Evolutionary conservation across 768 basidiomycete genomes (phyloP).

Genomic region (Boletus barrowsii): DNA sequence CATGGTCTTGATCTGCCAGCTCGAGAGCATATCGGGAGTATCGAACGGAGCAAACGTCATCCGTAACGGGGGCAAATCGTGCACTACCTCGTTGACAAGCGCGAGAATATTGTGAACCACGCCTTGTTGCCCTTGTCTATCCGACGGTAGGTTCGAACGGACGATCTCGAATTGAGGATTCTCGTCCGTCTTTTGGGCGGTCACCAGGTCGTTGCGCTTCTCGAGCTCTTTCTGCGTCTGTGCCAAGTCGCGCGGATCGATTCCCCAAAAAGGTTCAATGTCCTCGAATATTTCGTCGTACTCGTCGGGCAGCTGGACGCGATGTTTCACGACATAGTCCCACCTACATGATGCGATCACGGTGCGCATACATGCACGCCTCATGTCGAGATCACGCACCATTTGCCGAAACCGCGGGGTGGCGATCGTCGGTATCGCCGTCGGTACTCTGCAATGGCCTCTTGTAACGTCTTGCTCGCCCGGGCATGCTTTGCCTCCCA

Average conservation of each 20-base stretch:
- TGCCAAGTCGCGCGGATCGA: conserved; percentile 30
- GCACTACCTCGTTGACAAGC: conserved; percentile 27
- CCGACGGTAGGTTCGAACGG: conserved; percentile 10
- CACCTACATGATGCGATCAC: conserved; percentile 34
- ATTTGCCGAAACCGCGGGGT: conserved; percentile 41
- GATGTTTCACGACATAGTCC: conserved; percentile 38
- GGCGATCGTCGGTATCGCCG: conserved; percentile 34
- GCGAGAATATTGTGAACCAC: conserved; percentile 17
- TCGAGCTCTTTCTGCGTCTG: conserved; percentile 22
- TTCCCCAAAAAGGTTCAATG: conserved; percentile 37
- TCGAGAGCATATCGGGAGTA: conserved; percentile 27
- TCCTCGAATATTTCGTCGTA: conserved; percentile 44
- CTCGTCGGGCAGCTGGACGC: conserved; percentile 43
- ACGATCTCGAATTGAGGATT: conserved; percentile 14
- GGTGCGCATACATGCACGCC: background rate
- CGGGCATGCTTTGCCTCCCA: conserved; percentile 36
- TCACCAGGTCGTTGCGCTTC: conserved; percentile 6
- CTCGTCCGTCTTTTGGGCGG: conserved; percentile 21
- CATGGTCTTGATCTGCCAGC: conserved; percentile 23
- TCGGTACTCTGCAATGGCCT: conserved; percentile 39
- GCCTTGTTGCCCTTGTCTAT: background rate
- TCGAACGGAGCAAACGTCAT: conserved; percentile 31
- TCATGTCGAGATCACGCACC: conserved; percentile 22
- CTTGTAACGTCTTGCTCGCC: conserved; percentile 36
- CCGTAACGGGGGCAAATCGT: conserved; percentile 31